A percentile compares a stretch with the other conserved stretches of the same genome.
Evolutionary conservation across 2,329 filamentous ascomycete species (phyloP).

Genomic region (Hymenoscyphus fraxineus): DNA sequence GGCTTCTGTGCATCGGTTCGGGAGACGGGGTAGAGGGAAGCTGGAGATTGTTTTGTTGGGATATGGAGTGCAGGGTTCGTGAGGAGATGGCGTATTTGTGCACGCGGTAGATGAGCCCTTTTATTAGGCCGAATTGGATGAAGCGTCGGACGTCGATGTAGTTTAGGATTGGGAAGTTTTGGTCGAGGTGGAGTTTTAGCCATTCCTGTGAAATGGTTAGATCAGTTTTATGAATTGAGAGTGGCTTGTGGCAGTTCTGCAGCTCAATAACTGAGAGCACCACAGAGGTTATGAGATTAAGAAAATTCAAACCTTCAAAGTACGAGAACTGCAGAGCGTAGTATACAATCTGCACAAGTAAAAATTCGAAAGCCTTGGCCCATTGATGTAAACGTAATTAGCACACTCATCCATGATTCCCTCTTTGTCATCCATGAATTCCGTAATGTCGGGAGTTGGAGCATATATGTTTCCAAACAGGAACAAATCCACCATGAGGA

Average conservation of each 20-base stretch:
- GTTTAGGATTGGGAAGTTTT: constrained; percentile 60
- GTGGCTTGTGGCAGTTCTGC: neutral
- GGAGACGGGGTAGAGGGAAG: neutral
- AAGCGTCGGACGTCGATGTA: constrained; percentile 86
- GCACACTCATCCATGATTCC: constrained; percentile 83
- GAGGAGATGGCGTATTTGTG: constrained; percentile 82
- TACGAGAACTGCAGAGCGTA: constrained; percentile 75
- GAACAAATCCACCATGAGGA: constrained; percentile 90
- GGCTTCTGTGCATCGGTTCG: constrained; percentile 16
- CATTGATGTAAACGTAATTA: constrained; percentile 60
- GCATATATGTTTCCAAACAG: constrained; percentile 92
- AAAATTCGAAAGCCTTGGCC: constrained; percentile 48
- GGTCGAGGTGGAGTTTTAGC: constrained; percentile 70
- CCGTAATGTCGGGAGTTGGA: constrained; percentile 69
- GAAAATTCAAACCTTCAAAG: constrained; percentile 50
- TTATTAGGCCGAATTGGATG: constrained; percentile 94
- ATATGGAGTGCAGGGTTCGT: constrained; percentile 46
- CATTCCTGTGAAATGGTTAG: constrained; percentile 52
- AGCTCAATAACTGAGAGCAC: neutral
- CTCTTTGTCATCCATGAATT: constrained; percentile 71
- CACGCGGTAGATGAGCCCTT: constrained; percentile 87
- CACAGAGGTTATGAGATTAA: neutral
- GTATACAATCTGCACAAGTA: constrained; percentile 80
- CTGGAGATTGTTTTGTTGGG: neutral
- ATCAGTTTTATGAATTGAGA: neutral